Base-by-base conservation (phyloP, 169 alveolate species). In the Cryptosporidium canis region DNA sequence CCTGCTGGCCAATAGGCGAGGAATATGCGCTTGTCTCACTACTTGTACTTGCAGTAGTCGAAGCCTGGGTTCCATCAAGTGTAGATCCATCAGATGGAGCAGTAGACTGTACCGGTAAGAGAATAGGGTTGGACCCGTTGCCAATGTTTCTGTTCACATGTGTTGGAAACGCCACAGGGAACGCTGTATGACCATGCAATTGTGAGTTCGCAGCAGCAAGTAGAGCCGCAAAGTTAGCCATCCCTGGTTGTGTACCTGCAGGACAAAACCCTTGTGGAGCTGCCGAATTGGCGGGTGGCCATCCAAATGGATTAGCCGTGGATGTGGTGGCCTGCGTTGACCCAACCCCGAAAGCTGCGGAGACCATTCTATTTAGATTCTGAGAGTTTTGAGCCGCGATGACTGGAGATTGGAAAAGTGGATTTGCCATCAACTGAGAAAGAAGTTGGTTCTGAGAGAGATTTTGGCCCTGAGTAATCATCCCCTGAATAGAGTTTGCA, bases 31-130 rank as follows among this genome's bases (percentile, higher is more conserved):
- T 44, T 18, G 77, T 33, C n/a, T 43, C 72, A n/a, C 77, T 56
- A 1, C 77, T 14, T 5, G 77, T 66, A 6, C 51, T 77, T 35
- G 61, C 66, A 27, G 39, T 43, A 4, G 72, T 61, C 5, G 87
- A 77, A 11, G 61, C 4, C 16, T 77, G 87, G 51, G 87, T 37
- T 7, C 87, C 64, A 2, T 77, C 87, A 58, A 41, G 58, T 35
- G 87, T 48, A 58, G 87, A 77, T 41, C 77, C 87, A 77, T 77
- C 87, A 35, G 87, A 77, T 8, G 87, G 87, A n/a, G 87, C 21
- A 6, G 71, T 14, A 58, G 87, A 77, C 14, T 77, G 87, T 77
- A 77, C 61, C 12, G 68, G 64, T 64, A 77, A 18, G 4, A 77
- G 72, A 0, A 77, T 63, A 3, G 77, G 64, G 21, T 41, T 55